These are phyloP conservation scores for Alternaria consortialis DNA, from an alignment of 2,329 filamentous ascomycete genomes.

Conservation along the genomic window DNA sequence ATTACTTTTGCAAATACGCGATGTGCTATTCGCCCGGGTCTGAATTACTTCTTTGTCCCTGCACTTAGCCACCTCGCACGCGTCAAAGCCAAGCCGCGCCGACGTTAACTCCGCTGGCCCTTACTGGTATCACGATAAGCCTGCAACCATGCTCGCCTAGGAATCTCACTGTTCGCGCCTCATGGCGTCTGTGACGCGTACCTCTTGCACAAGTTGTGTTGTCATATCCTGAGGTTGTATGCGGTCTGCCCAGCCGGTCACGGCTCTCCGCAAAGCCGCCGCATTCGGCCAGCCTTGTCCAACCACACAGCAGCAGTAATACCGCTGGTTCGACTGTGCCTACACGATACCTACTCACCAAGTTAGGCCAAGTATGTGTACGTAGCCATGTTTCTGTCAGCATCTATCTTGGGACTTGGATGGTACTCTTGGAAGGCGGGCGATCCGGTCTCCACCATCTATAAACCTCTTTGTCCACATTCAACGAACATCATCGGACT, in stretches of 20 bases:
- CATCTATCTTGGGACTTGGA: conserved; percentile 9
- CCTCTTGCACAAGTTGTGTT: conserved; percentile 18
- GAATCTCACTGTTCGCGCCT: conserved; percentile 22
- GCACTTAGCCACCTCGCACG: conserved; percentile 27
- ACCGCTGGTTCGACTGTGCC: background rate
- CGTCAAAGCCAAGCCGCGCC: conserved; percentile 29
- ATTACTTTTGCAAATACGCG: conserved; percentile 12
- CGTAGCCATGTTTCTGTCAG: conserved; percentile 14
- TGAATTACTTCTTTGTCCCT: conserved; percentile 17
- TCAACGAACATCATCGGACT: conserved; percentile 16
- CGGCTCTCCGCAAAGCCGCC: conserved; percentile 43
- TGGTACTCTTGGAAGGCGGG: conserved; percentile 1
- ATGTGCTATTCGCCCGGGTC: conserved; percentile 17
- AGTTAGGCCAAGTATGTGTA: conserved; percentile 3
- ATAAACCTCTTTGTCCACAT: conserved; percentile 23
- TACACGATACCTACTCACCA: conserved; percentile 4
- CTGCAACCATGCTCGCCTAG: background rate
- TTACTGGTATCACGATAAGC: conserved; percentile 23
- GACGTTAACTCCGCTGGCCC: conserved; percentile 8
- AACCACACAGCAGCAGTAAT: conserved; percentile 9
- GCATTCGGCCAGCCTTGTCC: conserved; percentile 22
- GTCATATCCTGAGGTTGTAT: conserved; percentile 23
- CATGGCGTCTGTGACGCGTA: conserved; percentile 42
- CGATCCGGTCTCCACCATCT: background rate
- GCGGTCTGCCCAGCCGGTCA: conserved; percentile 19